These are phyloP conservation scores for Acer negundo DNA, from an alignment of 345 rosid genomes.

Conservation along the genomic window DNA sequence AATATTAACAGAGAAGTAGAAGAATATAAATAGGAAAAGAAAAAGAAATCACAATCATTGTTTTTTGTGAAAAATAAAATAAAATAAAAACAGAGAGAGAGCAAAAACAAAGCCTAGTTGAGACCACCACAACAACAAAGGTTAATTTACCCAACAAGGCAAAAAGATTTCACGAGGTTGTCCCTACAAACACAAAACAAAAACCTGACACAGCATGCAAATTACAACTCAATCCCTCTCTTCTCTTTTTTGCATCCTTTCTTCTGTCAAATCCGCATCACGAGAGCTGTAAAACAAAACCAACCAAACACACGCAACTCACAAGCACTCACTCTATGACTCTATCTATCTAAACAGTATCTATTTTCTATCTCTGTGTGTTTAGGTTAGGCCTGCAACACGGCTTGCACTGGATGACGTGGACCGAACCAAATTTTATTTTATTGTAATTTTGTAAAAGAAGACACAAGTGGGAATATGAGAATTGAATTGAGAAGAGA, in stretches of 20 bases:
- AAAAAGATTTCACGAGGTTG: conserved; percentile 32
- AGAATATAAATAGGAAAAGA: conserved; percentile 4
- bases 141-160: conserved; percentile 31
- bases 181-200: conserved; percentile 14
- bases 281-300: conserved; percentile 29
- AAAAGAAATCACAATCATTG: neutral
- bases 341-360: neutral
- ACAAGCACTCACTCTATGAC: neutral
- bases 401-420: conserved; percentile 33
- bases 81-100: neutral
- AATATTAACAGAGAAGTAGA: neutral
- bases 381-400: conserved; percentile 6
- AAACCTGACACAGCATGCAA: conserved; percentile 29
- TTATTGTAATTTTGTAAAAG: neutral
- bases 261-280: conserved; percentile 27
- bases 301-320: neutral
- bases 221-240: neutral
- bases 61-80: neutral
- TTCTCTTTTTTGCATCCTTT: neutral
- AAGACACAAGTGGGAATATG: conserved; percentile 5
- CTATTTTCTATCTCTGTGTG: neutral
- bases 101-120: conserved; percentile 2
- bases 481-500: too few species aligned
- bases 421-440: conserved; percentile 22
- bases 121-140: conserved; percentile 14